Conservation (phyloP, 2,329 filamentous ascomycete genomes). For the Ophiostoma perfectum region DNA sequence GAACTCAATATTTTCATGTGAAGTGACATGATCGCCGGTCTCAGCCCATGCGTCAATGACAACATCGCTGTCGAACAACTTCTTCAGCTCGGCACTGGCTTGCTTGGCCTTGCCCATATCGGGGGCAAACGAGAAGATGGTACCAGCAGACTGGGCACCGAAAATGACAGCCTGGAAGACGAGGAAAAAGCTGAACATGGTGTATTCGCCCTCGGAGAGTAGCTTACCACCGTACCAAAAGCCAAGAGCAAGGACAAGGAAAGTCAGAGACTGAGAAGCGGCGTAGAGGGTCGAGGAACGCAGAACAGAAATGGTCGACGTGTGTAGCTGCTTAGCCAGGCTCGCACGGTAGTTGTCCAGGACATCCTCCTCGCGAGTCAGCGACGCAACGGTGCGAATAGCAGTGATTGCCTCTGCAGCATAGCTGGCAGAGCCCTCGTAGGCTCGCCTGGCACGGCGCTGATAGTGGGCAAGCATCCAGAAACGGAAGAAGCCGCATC, state of each 20-base stretch:
- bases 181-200: constrained; percentile 83
- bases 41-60: constrained; percentile 75
- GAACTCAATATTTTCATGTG: constrained; percentile 76
- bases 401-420: constrained; percentile 91
- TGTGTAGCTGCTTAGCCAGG: constrained; percentile 60
- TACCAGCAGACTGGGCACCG: constrained; percentile 84
- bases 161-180: constrained; percentile 86
- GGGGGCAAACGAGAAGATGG: constrained; percentile 81
- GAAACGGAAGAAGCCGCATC: constrained; percentile 50
- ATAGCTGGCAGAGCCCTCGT: constrained; percentile 75
- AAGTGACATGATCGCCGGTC: constrained; percentile 57
- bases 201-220: constrained; percentile 65
- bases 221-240: constrained; percentile 89
- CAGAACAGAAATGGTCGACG: constrained; percentile 66
- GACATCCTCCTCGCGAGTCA: constrained; percentile 83
- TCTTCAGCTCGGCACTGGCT: constrained; percentile 73
- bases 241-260: constrained; percentile 76
- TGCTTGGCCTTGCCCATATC: constrained; percentile 92
- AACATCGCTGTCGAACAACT: constrained; percentile 76
- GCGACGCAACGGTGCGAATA: constrained; percentile 85
- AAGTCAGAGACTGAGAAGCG: constrained; percentile 74
- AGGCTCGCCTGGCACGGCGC: constrained; percentile 69
- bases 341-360: constrained; percentile 63
- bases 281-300: constrained; percentile 77
- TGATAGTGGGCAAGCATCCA: constrained; percentile 66